Evolutionary conservation across 768 basidiomycete species (phyloP), one percentile per base, ranked within the genome.

Genomic region (Lyophyllum semitale): DNA sequence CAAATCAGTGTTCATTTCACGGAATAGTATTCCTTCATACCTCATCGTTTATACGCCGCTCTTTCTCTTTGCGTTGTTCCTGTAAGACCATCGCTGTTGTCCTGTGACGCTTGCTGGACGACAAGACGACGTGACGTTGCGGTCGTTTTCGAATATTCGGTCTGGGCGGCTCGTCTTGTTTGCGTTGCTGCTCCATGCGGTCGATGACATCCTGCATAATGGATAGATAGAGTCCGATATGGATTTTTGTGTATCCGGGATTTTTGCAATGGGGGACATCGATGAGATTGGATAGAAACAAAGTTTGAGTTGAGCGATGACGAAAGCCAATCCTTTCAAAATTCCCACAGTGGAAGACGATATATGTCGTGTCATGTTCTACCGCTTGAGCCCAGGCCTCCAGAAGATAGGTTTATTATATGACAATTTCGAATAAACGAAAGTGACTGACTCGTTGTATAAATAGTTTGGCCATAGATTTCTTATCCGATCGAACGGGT

Each of bases 221-320:
- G n/a, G n/a, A n/a, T n/a, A n/a, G n/a, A n/a, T n/a, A n/a, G n/a
- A n/a, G n/a, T n/a, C n/a, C n/a, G n/a, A n/a, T n/a, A n/a, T n/a
- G n/a, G n/a, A n/a, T n/a, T n/a, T n/a, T n/a, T n/a, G n/a, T n/a
- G n/a, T n/a, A n/a, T n/a, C n/a, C 50, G 5, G 59, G 60, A 37
- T 51, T 13, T 29, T 48, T 37, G 27, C 55, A 54, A 15, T 37
- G 30, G 9, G 37, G 11, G 11, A 56, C 26, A 45, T 64, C 54
- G 25, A 66, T 60, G 1, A 64, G 54, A 7, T 59, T 51, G 2
- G 66, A 64, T 3, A 66, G 35, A 37, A 48, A 64, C 2, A 66
- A 42, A 0, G n/a, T n/a, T n/a, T n/a, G n/a, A n/a, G n/a, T n/a
- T n/a, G n/a, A n/a, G n/a, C n/a, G n/a, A n/a, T n/a, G n/a, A n/a